Percentiles rank a stretch among this genome's conserved stretches.
These are phyloP conservation scores for Linnemannia zychae DNA, from an alignment of 192 early-diverging fungal species.

Conservation along the genomic window DNA sequence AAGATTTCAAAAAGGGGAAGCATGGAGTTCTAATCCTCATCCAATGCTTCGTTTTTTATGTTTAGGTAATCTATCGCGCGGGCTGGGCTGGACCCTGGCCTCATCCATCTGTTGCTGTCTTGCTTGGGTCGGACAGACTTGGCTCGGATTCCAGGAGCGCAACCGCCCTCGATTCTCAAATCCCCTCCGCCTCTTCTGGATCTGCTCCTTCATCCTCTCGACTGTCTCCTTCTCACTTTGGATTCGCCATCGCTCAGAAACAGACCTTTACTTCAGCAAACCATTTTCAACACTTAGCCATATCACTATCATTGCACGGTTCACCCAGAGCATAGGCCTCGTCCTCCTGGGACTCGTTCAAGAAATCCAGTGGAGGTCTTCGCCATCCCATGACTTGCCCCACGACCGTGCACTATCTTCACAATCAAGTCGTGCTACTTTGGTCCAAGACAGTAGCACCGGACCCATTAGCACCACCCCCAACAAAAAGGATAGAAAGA, in stretches of 20 bases:
- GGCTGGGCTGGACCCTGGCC: slow-evolving; percentile 16
- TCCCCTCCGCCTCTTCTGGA: slow-evolving; percentile 32
- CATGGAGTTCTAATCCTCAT: neutral
- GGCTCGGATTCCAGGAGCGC: slow-evolving; percentile 29
- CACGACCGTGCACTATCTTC: slow-evolving; percentile 9
- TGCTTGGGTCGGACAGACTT: slow-evolving; percentile 33
- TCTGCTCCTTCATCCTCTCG: slow-evolving; percentile 27
- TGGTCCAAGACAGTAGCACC: slow-evolving; percentile 10
- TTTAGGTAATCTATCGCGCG: slow-evolving; percentile 21
- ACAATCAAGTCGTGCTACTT: slow-evolving; percentile 23
- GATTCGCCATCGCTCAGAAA: neutral
- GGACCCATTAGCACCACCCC: neutral
- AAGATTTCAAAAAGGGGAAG: neutral
- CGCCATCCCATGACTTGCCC: neutral
- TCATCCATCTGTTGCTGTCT: slow-evolving; percentile 30
- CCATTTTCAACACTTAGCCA: neutral
- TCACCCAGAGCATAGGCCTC: slow-evolving; percentile 22
- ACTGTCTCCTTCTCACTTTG: slow-evolving; percentile 30
- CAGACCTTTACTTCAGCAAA: neutral
- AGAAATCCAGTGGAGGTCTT: slow-evolving; percentile 19
- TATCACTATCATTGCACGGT: slow-evolving; percentile 21
- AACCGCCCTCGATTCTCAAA: slow-evolving; percentile 21
- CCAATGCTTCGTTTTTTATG: neutral
- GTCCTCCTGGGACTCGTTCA: slow-evolving; percentile 16
- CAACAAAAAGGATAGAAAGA: slow-evolving; percentile 27